Percentiles rank a stretch among this genome's conserved stretches.
Conservation (phyloP, 2,329 filamentous ascomycete genomes). For the Arachnomyces sp. region DNA sequence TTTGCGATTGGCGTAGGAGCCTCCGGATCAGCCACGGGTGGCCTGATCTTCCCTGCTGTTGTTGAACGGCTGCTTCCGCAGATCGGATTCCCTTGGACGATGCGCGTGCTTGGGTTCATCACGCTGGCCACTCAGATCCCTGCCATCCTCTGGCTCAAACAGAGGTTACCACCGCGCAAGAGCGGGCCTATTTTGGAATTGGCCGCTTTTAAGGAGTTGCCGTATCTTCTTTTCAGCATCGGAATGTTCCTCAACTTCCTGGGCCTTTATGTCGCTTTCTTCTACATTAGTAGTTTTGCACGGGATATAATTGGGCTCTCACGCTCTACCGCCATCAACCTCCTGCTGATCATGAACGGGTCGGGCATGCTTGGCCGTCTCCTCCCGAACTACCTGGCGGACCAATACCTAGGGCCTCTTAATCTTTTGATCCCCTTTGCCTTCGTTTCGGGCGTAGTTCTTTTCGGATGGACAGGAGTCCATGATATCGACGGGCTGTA, state of each 20-base stretch:
- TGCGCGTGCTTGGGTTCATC: constrained; percentile 54
- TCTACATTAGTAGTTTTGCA: constrained; percentile 38
- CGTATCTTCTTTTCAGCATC: constrained; percentile 38
- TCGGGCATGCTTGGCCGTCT: constrained; percentile 52
- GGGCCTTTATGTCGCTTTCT: constrained; percentile 48
- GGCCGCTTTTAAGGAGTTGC: constrained; percentile 42
- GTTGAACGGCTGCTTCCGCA: constrained; percentile 49
- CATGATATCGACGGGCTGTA: constrained; percentile 45
- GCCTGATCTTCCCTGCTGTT: constrained; percentile 55
- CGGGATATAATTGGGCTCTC: constrained; percentile 32
- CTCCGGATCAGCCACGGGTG: constrained; percentile 53
- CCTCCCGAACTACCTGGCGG: constrained; percentile 51
- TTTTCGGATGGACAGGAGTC: constrained; percentile 54
- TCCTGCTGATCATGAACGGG: constrained; percentile 59
- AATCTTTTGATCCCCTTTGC: constrained; percentile 52
- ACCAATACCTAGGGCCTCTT: constrained; percentile 49
- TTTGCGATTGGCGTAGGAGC: constrained; percentile 54
- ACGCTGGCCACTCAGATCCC: constrained; percentile 41
- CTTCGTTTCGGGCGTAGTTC: constrained; percentile 33
- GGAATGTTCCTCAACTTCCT: constrained; percentile 42
- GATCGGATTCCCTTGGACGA: constrained; percentile 57
- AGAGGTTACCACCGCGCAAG: constrained; percentile 42
- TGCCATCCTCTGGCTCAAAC: constrained; percentile 38
- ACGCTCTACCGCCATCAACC: constrained; percentile 44
- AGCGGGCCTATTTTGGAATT: constrained; percentile 45